A percentile compares a stretch with the other conserved stretches of the same genome.
Conservation (phyloP, 2,329 filamentous ascomycete species). For the Penicillium italicum region DNA sequence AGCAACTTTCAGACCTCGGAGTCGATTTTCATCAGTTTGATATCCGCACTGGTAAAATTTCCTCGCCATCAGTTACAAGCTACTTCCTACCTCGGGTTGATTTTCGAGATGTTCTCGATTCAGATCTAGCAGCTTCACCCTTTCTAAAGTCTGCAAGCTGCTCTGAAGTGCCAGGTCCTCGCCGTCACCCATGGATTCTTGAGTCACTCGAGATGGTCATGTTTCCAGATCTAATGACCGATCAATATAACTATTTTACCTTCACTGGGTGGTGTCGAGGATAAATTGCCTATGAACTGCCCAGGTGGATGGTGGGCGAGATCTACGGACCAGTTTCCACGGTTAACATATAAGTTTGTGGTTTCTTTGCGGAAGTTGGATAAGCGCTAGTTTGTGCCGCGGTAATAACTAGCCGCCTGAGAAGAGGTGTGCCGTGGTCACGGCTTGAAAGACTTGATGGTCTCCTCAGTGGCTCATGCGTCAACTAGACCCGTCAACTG, state of each 20-base stretch:
- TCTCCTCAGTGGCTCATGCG: too few species aligned
- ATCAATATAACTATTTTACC: background rate
- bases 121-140: background rate
- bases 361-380: background rate
- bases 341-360: conserved; percentile 1
- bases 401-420: background rate
- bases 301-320: background rate
- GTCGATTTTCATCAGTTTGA: conserved; percentile 1
- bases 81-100: background rate
- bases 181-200: background rate
- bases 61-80: background rate
- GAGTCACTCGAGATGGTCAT: background rate
- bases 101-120: conserved; percentile 1
- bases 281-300: background rate
- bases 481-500: too few species aligned
- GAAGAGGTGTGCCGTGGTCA: background rate
- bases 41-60: background rate
- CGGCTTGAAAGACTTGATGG: background rate
- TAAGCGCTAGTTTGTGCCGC: background rate
- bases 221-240: conserved; percentile 1
- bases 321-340: background rate
- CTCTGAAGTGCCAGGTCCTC: background rate
- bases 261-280: background rate
- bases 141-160: background rate
- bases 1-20: conserved; percentile 1